Evolutionary conservation across 2,329 filamentous ascomycete species (phyloP), one percentile per base, ranked within the genome.

Genomic region (Teratosphaeriaceae sp.): DNA sequence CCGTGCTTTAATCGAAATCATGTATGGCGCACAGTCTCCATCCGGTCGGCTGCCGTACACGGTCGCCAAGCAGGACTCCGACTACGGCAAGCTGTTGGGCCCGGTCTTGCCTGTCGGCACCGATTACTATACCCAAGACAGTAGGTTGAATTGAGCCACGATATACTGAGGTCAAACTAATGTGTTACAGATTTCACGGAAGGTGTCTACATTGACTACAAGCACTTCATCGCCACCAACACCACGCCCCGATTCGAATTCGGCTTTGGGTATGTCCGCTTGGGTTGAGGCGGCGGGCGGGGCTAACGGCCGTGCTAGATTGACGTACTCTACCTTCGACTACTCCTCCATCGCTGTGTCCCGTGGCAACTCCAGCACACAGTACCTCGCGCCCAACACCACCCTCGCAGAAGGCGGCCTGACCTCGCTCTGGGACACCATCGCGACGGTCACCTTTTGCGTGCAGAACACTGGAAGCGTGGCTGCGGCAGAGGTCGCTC

Each of bases 41-140:
- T 79, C 75, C 0, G 79, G 79, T 1, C 71, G 73, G 44, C 65
- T 82, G 1, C 76, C 78, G 0, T 83, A 80, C 55, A 82, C 79
- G 0, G 68, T 83, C 1, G 78, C 78, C 0, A 69, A 65, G 43
- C 72, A 73, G 29, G 70, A 71, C 34, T 65, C 66, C 0, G 79
- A 83, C 53, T 83, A 82, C 49, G 71, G 69, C 3, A 49, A 54
- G 24, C 53, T 76, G 0, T 56, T 71, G 2, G 52, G 60, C 0
- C 55, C 60, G 4, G 58, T 61, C 34, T 56, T 23, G 51, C 56
- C 20, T 48, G 18, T 37, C 34, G 68, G 67, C 49, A 58, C 59
- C 45, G 1, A 54, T 65, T 42, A 54, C 58, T 63, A 38, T 50
- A 59, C 38, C 62, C 57, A 46, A 33, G 38, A 41, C 18, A 41